A percentile compares a stretch with the other conserved stretches of the same genome.
phyloP scores from a whole-genome alignment of 208 protist species.

The Trypanosoma melophagium region DNA sequence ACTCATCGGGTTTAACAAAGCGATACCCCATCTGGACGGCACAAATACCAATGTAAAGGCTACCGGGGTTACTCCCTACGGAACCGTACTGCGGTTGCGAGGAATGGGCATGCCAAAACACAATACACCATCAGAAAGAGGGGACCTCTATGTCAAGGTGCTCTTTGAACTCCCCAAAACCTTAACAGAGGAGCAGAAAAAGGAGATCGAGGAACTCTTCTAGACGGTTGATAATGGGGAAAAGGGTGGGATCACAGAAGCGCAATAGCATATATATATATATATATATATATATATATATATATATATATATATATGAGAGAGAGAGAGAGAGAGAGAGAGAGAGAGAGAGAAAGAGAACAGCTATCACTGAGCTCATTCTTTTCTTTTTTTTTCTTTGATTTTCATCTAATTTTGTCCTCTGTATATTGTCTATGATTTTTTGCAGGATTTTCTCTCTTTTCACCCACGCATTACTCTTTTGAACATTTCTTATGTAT shows the following conservation, averaged over 20 bases:
- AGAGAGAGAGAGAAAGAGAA: too few species aligned
- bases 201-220: conserved; percentile 32
- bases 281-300: background rate
- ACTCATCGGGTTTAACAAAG: conserved; percentile 85
- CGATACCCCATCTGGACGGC: conserved; percentile 87
- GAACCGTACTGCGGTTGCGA: conserved; percentile 57
- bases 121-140: conserved; percentile 76
- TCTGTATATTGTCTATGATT: conserved; percentile 4
- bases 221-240: too few species aligned
- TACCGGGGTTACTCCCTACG: conserved; percentile 58
- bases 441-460: too few species aligned
- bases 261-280: too few species aligned
- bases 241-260: too few species aligned
- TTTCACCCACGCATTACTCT: too few species aligned
- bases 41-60: conserved; percentile 43
- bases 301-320: too few species aligned
- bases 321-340: too few species aligned
- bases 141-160: conserved; percentile 89
- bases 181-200: conserved; percentile 53
- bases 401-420: background rate
- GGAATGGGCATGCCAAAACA: conserved; percentile 94
- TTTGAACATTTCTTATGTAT: too few species aligned
- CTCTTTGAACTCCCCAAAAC: conserved; percentile 70
- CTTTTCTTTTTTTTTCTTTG: conserved; percentile 36
- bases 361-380: conserved; percentile 5